These are phyloP conservation scores for Borovskyia barvae DNA, from an alignment of 208 protist species.

Conservation along the genomic window DNA sequence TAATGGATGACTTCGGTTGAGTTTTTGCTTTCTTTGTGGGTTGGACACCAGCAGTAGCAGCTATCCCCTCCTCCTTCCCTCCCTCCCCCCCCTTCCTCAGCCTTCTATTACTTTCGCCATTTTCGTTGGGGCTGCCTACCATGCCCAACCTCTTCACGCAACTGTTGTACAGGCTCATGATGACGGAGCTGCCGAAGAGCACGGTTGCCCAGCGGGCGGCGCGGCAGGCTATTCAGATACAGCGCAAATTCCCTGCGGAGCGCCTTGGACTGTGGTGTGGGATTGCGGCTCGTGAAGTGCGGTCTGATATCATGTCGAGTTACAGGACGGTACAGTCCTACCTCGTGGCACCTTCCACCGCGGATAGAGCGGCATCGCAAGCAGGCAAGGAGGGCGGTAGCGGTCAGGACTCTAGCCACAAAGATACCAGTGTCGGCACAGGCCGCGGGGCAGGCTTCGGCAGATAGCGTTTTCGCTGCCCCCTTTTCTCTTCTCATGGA, in stretches of 20 bases:
- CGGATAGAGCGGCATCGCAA: not conserved
- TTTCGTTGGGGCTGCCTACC: not conserved
- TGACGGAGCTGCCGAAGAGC: conserved; percentile 31
- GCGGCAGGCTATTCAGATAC: conserved; percentile 38
- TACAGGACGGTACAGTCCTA: conserved; percentile 11
- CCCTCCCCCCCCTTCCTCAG: too few species aligned
- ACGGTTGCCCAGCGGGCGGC: conserved; percentile 48
- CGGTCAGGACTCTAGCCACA: not conserved
- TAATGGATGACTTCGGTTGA: too few species aligned
- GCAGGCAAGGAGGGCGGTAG: not conserved
- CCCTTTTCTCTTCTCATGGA: too few species aligned
- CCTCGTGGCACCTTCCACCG: not conserved
- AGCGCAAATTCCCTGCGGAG: conserved; percentile 32
- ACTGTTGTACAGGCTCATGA: conserved; percentile 6
- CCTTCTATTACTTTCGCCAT: too few species aligned
- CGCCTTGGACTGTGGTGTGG: conserved; percentile 52
- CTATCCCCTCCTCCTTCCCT: too few species aligned
- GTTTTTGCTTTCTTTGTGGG: too few species aligned
- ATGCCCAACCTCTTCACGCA: conserved; percentile 14
- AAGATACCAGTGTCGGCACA: too few species aligned
- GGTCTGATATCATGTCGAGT: conserved; percentile 31
- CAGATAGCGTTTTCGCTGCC: too few species aligned
- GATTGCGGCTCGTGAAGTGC: conserved; percentile 51
- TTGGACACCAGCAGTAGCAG: too few species aligned
- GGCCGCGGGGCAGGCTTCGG: too few species aligned